Conservation (phyloP, 305 asterid species). For the Rubia occidens region DNA sequence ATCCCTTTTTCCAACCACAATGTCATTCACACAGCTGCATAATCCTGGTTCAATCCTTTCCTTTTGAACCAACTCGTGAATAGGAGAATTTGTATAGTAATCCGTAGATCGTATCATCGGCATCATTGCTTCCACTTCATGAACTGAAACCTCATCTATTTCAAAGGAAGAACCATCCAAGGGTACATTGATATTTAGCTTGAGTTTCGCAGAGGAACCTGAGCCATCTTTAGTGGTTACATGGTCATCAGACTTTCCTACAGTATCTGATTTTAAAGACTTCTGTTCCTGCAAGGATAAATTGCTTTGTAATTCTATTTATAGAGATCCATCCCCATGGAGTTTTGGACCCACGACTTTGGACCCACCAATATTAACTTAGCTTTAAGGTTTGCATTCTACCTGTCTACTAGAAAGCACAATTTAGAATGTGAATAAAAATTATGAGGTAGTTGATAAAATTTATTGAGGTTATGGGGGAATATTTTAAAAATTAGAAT, state of each 20-base stretch:
- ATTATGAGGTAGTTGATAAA: no score
- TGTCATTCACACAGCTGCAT: conserved; percentile 59
- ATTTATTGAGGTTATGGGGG: no score
- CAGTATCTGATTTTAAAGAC: conserved; percentile 13
- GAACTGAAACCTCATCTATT: not conserved
- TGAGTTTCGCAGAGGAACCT: conserved; percentile 6
- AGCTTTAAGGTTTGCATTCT: no score
- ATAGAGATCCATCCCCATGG: conserved; percentile 6
- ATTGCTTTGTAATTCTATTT: conserved; percentile 7
- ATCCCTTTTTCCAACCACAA: conserved; percentile 65
- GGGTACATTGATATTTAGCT: not conserved
- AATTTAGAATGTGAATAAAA: no score
- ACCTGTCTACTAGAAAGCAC: no score
- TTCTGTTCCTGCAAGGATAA: conserved; percentile 14
- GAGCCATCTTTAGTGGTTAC: not conserved
- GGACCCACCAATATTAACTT: no score
- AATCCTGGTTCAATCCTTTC: conserved; percentile 66
- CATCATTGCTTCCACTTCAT: conserved; percentile 23
- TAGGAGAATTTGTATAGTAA: conserved; percentile 56
- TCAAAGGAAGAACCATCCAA: not conserved
- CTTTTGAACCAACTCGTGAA: conserved; percentile 62
- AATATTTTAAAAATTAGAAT: no score
- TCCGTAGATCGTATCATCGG: conserved; percentile 62
- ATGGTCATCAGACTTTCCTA: not conserved
- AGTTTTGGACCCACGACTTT: conserved; percentile 28